Conservation (phyloP, 345 rosid species). For the Triadica sebifera region DNA sequence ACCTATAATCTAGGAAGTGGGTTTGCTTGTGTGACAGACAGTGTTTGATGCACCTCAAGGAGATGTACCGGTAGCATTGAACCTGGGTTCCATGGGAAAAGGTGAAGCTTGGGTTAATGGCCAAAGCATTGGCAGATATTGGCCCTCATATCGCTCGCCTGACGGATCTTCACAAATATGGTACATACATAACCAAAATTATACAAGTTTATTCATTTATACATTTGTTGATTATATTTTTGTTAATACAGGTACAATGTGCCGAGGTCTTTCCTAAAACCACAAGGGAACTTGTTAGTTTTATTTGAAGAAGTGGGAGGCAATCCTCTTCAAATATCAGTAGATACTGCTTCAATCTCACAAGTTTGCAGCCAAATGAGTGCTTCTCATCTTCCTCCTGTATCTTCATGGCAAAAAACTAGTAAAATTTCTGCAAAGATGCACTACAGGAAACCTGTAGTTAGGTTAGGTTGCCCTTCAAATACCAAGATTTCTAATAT, state of each 20-base stretch:
- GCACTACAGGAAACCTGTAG: conserved; percentile 4
- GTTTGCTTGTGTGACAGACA: conserved; percentile 36
- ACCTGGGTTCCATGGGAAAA: conserved; percentile 79
- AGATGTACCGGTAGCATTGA: conserved; percentile 55
- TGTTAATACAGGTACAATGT: conserved; percentile 45
- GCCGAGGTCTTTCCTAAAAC: conserved; percentile 51
- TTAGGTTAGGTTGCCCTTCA: conserved; percentile 37
- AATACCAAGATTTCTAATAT: conserved; percentile 39
- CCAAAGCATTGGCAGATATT: conserved; percentile 75
- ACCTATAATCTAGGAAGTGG: not conserved
- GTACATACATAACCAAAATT: conserved; percentile 31
- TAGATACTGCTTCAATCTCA: conserved; percentile 38
- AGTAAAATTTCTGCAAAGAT: not conserved
- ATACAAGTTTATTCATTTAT: too few species aligned
- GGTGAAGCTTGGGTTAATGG: conserved; percentile 93
- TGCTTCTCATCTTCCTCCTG: conserved; percentile 28
- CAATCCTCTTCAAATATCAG: conserved; percentile 42
- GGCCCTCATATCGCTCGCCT: conserved; percentile 55
- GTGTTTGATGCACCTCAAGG: conserved; percentile 60
- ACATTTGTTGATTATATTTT: too few species aligned
- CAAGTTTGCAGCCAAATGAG: conserved; percentile 34
- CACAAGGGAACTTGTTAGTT: conserved; percentile 43
- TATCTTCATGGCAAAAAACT: conserved; percentile 8
- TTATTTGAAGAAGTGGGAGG: conserved; percentile 57
- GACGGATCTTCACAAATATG: conserved; percentile 75